Percentiles rank a stretch among this genome's conserved stretches.
These are phyloP conservation scores for Pseudonitzschia pungens DNA, from an alignment of 108 stramenopile genomes.

Conservation along the genomic window DNA sequence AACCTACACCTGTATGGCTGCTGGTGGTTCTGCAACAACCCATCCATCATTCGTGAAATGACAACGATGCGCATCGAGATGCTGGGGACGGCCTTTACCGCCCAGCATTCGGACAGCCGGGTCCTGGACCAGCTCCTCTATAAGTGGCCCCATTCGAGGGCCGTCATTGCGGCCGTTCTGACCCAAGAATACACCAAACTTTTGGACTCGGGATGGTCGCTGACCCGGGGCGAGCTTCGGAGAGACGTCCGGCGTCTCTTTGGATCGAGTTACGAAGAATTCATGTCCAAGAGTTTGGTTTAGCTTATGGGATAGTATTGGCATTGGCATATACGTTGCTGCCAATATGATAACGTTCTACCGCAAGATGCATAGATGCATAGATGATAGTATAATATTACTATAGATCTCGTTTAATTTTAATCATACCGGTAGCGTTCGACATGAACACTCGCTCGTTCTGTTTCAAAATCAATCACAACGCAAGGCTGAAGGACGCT, in stretches of 20 bases:
- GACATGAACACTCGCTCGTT: too few species aligned
- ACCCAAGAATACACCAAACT: constrained; percentile 62
- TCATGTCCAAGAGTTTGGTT: constrained; percentile 75
- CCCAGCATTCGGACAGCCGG: constrained; percentile 86
- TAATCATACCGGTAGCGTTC: too few species aligned
- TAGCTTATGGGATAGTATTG: background rate
- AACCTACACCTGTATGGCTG: constrained; percentile 90
- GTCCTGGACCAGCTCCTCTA: constrained; percentile 91
- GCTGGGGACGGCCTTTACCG: constrained; percentile 87
- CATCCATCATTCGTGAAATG: constrained; percentile 79
- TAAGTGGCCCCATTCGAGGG: constrained; percentile 91
- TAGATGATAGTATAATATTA: too few species aligned
- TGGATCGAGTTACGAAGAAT: constrained; percentile 87
- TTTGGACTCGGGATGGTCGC: constrained; percentile 54
- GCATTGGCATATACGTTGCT: too few species aligned
- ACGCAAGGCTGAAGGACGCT: too few species aligned
- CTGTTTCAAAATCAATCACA: too few species aligned
- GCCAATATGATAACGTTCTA: too few species aligned
- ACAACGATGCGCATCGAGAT: constrained; percentile 88
- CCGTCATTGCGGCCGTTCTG: constrained; percentile 73
- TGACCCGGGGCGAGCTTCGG: constrained; percentile 59
- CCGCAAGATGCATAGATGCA: too few species aligned
- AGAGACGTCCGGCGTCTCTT: constrained; percentile 69
- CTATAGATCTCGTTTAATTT: too few species aligned
- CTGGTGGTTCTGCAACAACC: constrained; percentile 93